Base-by-base conservation (phyloP, 1,284 basidiomycete genomes). In the Nidula niveotomentosa region DNA sequence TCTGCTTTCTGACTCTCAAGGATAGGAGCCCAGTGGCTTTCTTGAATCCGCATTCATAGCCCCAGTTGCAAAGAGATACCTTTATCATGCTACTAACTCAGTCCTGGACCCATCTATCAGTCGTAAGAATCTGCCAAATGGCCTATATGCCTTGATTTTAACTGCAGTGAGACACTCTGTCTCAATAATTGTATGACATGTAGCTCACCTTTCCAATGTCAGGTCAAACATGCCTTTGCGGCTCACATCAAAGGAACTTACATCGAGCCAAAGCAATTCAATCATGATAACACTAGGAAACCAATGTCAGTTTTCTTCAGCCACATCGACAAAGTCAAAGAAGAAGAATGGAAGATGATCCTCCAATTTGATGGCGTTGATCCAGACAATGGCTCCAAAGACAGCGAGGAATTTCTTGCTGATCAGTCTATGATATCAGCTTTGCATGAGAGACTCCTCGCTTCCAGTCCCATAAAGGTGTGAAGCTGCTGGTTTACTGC, bases 141-240 rank as follows among this genome's bases (percentile, higher is more conserved):
- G 59, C 12, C 54, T 59, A 8, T 60, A 56, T 51, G 55, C 57
- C 12, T 43, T 60, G 36, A 57, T 62, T 18, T 34, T 61, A 6
- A 50, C 55, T 36, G 56, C 61, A 6, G 62, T 64, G 56, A 18
- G 57, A 52, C 37, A 35, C 46, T 52, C 48, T 43, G n/a, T 50
- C 34, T 44, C 44, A 23, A 18, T 36, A n/a, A 39, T 43, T 15
- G 37, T 53, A 12, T 46, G 35, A 37, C 13, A 49, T 7, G 34
- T 9, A 33, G 23, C 34, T 30, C 23, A 33, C 12, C 17, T 10
- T 7, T 49, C 17, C n/a, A 8, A 39, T 33, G n/a, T 58, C 58
- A 48, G 55, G 45, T 37, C 56, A 61, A 51, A n/a, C 56, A 54
- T 18, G 61, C 56, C 36, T 57, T 58, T 18, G 15, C 10, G 30